phyloP scores from a whole-genome alignment of 257 asterid genomes.

The Hygrophila difformis region DNA sequence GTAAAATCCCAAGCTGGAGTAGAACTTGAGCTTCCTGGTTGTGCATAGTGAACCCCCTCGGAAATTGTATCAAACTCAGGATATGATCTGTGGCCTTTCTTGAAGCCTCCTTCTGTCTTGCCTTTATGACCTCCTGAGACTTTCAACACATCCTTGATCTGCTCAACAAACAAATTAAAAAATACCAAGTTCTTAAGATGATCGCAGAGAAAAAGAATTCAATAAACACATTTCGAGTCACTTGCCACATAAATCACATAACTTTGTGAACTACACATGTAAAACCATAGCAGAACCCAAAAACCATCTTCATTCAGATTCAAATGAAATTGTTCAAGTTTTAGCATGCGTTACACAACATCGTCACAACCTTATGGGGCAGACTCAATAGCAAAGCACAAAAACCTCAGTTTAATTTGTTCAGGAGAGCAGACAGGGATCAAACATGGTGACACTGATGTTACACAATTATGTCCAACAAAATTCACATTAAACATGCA shows the following conservation, averaged over 20 bases:
- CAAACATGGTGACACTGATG: not conserved
- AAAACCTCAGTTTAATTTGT: not conserved
- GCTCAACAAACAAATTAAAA: slow-evolving; percentile 18
- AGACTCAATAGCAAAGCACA: too few species aligned
- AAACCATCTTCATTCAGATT: slow-evolving; percentile 2
- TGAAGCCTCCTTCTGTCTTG: slow-evolving; percentile 45
- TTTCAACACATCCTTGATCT: slow-evolving; percentile 93
- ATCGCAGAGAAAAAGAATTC: slow-evolving; percentile 6
- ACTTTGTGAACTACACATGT: not conserved
- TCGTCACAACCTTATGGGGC: too few species aligned
- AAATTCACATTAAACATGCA: not conserved
- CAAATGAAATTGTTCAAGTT: too few species aligned
- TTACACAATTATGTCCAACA: not conserved
- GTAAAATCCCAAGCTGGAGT: slow-evolving; percentile 81
- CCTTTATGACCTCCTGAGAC: slow-evolving; percentile 68
- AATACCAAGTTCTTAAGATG: not conserved
- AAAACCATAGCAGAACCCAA: not conserved
- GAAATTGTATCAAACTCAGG: slow-evolving; percentile 63
- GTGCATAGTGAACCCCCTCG: slow-evolving; percentile 46
- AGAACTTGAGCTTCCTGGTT: slow-evolving; percentile 63
- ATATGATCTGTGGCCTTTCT: slow-evolving; percentile 46
- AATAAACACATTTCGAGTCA: too few species aligned
- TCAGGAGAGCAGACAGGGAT: not conserved
- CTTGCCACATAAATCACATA: not conserved
- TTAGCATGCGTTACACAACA: too few species aligned